Evolutionary conservation across 345 rosid species (phyloP), one percentile per base, ranked within the genome.

Genomic region (Psidium friedrichsthalianum): DNA sequence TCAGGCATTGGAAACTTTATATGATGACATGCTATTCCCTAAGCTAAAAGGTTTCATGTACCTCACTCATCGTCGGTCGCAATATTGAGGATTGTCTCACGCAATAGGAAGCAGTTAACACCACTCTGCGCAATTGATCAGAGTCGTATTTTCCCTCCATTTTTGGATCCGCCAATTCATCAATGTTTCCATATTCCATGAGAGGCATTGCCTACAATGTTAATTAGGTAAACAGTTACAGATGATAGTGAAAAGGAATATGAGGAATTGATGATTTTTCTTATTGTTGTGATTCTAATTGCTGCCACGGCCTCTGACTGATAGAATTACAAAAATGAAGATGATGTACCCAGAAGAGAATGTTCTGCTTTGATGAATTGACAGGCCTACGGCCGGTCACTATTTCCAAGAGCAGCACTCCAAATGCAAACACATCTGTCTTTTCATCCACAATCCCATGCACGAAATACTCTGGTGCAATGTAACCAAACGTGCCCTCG

Each of bases 381-480:
- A 97, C 96, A 14, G 98, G 98, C 88, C 89, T 92, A 44, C 96
- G 86, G 47, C 98, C 98, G 3, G 96, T 93, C 52, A 95, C 84
- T 86, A 97, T 95, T 93, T 95, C 99, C 74, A 97, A 82, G 27
- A 97, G 96, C 74, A 97, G 96, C 86, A 95, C 91, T 27, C 98
- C 98, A 42, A 97, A 97, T 12, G 99, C 94, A 83, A 91, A 95
- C 40, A 97, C 98, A 85, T 97, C 99, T 32, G 94, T 97, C 88
- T 97, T 97, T 90, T 97, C 98, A 87, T 95, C 98, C 7, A 97
- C 96, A 22, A 95, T 92, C 84, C 99, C 99, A 69, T 97, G 93
- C 98, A 97, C 92, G 88, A 95, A 95, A 89, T 96, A 97, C 87
- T 97, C 99, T 2, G 98, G 98, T 82, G 99, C 99, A 83, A 97